Evolutionary conservation across 2,329 filamentous ascomycete genomes (phyloP).

Genomic region (Nemania diffusa): DNA sequence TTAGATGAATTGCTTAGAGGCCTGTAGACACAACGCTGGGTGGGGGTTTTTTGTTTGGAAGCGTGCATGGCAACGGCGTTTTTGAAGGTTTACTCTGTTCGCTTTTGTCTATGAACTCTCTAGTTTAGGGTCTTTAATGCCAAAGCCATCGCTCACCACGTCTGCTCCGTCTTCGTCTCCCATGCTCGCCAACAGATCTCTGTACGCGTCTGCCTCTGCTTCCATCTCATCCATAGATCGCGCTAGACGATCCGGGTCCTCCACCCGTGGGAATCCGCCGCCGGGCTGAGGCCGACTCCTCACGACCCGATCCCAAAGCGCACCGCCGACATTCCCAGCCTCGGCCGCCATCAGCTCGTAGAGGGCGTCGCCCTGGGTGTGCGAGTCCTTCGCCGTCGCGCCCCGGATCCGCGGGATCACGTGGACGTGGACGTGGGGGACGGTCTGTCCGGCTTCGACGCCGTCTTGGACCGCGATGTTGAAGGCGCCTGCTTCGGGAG

Average conservation of each 20-base stretch:
- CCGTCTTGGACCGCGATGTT: slow-evolving; percentile 98
- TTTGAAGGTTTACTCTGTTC: slow-evolving; percentile 14
- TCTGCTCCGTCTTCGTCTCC: slow-evolving; percentile 53
- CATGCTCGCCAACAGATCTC: slow-evolving; percentile 55
- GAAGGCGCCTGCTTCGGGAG: slow-evolving; percentile 73
- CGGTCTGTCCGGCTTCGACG: slow-evolving; percentile 88
- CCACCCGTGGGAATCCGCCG: slow-evolving; percentile 73
- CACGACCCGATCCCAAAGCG: slow-evolving; percentile 56
- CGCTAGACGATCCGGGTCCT: slow-evolving; percentile 74
- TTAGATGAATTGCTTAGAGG: slow-evolving; percentile 74
- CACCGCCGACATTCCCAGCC: slow-evolving; percentile 82
- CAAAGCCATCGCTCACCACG: slow-evolving; percentile 1
- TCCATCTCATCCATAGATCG: slow-evolving; percentile 81
- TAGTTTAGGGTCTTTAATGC: slow-evolving; percentile 13
- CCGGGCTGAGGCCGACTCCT: slow-evolving; percentile 58
- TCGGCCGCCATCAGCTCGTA: slow-evolving; percentile 87
- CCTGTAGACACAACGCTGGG: slow-evolving; percentile 51
- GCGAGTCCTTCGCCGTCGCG: slow-evolving; percentile 44
- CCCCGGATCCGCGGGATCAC: slow-evolving; percentile 50
- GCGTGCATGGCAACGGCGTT: slow-evolving; percentile 38
- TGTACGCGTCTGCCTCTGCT: slow-evolving; percentile 77
- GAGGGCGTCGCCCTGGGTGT: slow-evolving; percentile 57
- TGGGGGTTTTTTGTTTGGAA: slow-evolving; percentile 11
- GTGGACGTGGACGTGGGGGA: slow-evolving; percentile 92
- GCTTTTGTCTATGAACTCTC: slow-evolving; percentile 20